phyloP scores from a whole-genome alignment of 306 rosid species.

The Cucumis sativus region Cucumber_9930_V3 NC_026657.2:40505001-40505500 shows the following conservation, averaged over 20 bases:
- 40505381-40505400: conserved; percentile 97
- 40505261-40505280: conserved; percentile 13
- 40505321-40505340: conserved; percentile 84
- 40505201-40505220: neutral
- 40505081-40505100: neutral
- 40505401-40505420: neutral
- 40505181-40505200: neutral
- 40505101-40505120: neutral
- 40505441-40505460: neutral
- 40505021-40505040: neutral
- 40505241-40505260: neutral
- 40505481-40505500: neutral
- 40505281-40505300: conserved; percentile 20
- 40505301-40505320: conserved; percentile 99
- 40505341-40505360: conserved; percentile 86
- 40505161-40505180: neutral
- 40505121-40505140: neutral
- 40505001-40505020: neutral
- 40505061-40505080: neutral
- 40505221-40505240: neutral
- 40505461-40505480: neutral
- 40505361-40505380: conserved; percentile 94
- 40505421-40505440: neutral
- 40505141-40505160: neutral
- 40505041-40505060: neutral